Base-by-base conservation (phyloP, 371 early-diverging fungal genomes). In the Dichotomocladium elegans region DNA sequence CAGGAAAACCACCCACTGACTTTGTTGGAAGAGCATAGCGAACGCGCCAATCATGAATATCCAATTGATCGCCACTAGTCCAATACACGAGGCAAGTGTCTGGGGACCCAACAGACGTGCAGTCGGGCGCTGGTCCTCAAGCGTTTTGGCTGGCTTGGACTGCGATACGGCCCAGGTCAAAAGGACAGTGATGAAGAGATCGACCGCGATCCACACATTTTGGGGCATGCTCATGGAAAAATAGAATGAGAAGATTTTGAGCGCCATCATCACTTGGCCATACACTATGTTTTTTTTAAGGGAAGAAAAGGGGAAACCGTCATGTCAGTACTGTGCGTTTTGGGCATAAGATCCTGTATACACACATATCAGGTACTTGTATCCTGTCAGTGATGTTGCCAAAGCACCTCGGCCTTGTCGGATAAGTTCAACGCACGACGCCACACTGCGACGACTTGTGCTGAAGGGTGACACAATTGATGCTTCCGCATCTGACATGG, bases 391-490 rank as follows among this genome's bases (percentile, higher is more conserved):
- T 3, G 85, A 83, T 2, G 86, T 80, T 19, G 88, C 89, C 12
- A 90, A 62, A 2, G 88, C 86, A 46, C 87, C 84, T 1, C 92
- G 73, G 5, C 87, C 88, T 58, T 90, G 82, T n/a, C 72, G 67
- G 5, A 92, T 21, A 1, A 90, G 71, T 47, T 85, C 84, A 7
- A 89, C 89, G 48, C 89, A 88, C 1, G 83, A 71, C 22, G 64
- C 58, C 17, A 90, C 66, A 8, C 84, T 82, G 1, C 84, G 75
- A 42, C 76, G 59, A 35, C 76, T 64, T 4, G 89, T 82, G 17
- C 86, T 83, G 66, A 95, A 97, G 21, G 88, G 90, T 4, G 93
- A 81, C 8, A 91, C 93, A n/a, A 95, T 82, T n/a, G 86, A 90
- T 0, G 91, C 85, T 47, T 83, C 84, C 6, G 84, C 70, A 33